A percentile compares a stretch with the other conserved stretches of the same genome.
Evolutionary conservation across 164 flowering plant species (phyloP).

Genomic region (Saururus chinensis): DNA sequence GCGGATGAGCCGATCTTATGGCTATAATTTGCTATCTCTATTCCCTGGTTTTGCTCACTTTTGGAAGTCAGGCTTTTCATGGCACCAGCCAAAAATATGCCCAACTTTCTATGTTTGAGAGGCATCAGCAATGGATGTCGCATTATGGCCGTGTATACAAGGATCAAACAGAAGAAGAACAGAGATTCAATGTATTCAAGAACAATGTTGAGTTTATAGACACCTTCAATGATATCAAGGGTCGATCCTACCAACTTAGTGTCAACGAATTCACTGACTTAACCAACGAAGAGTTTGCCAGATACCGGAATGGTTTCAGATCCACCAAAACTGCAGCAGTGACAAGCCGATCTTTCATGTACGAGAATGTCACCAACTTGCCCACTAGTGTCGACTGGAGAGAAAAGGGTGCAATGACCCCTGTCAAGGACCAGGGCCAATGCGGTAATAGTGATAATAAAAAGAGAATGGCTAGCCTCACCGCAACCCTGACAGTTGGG

Average conservation of each 20-base stretch:
- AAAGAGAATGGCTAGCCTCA: too few species aligned
- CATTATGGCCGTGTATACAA: neutral
- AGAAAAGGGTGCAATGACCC: constrained; percentile 13
- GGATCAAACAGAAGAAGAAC: neutral
- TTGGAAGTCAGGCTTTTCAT: too few species aligned
- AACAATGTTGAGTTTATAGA: constrained; percentile 4
- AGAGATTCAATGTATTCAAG: constrained; percentile 3
- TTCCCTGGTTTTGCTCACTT: too few species aligned
- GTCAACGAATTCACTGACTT: constrained; percentile 2
- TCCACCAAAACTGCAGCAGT: neutral
- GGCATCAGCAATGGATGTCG: neutral
- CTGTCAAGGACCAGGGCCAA: constrained; percentile 16
- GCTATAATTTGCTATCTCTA: too few species aligned
- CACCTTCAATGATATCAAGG: neutral
- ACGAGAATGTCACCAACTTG: constrained; percentile 10
- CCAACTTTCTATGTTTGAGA: constrained; percentile 18
- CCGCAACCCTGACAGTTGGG: too few species aligned
- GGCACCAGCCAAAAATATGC: too few species aligned
- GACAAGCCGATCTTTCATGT: constrained; percentile 1
- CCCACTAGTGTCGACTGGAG: constrained; percentile 15
- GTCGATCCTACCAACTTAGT: neutral
- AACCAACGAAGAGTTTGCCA: constrained; percentile 3
- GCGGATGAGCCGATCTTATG: too few species aligned
- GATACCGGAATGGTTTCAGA: neutral
- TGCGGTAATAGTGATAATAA: constrained; percentile 13